These are phyloP conservation scores for Umbilicaria muhlenbergii DNA, from an alignment of 495 filamentous ascomycete species.

Conservation along the genomic window DNA sequence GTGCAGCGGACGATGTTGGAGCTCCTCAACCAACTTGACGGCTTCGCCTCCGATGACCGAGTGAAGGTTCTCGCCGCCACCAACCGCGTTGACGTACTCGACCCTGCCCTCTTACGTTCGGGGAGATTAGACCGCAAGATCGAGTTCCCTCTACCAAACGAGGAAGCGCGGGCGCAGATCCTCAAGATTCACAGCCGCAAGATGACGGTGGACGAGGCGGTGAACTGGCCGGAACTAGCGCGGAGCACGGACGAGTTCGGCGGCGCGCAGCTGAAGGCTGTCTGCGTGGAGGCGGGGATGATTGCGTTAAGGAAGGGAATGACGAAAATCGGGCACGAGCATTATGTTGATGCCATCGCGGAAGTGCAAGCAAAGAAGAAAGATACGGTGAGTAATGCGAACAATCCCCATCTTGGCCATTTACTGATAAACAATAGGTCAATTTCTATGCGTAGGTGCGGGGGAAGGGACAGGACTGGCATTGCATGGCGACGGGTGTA, in stretches of 20 bases:
- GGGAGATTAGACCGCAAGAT: conserved; percentile 97
- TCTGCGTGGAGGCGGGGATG: conserved; percentile 98
- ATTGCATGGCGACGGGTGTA: background rate
- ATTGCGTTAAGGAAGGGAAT: conserved; percentile 87
- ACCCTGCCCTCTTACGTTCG: conserved; percentile 84
- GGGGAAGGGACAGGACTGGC: background rate
- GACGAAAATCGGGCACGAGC: conserved; percentile 91
- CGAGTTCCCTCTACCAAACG: conserved; percentile 98
- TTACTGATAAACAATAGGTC: background rate
- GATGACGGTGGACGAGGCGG: conserved; percentile 85
- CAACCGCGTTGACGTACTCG: conserved; percentile 94
- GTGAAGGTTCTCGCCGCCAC: conserved; percentile 98
- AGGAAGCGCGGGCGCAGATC: conserved; percentile 94
- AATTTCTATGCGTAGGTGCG: conserved; percentile 14
- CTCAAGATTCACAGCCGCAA: conserved; percentile 94
- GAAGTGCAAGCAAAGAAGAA: conserved; percentile 99
- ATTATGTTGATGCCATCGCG: conserved; percentile 96
- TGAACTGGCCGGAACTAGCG: conserved; percentile 95
- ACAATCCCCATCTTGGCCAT: conserved; percentile 1
- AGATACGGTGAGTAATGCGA: conserved; percentile 33
- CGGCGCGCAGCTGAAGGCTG: conserved; percentile 91
- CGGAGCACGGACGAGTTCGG: conserved; percentile 99
- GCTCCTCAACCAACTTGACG: conserved; percentile 95
- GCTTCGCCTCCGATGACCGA: conserved; percentile 95
- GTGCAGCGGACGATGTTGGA: conserved; percentile 99